Percentiles rank a stretch among this genome's conserved stretches.
These are phyloP conservation scores for Chalara sp. DNA, from an alignment of 2,329 filamentous ascomycete species.

Conservation along the genomic window DNA sequence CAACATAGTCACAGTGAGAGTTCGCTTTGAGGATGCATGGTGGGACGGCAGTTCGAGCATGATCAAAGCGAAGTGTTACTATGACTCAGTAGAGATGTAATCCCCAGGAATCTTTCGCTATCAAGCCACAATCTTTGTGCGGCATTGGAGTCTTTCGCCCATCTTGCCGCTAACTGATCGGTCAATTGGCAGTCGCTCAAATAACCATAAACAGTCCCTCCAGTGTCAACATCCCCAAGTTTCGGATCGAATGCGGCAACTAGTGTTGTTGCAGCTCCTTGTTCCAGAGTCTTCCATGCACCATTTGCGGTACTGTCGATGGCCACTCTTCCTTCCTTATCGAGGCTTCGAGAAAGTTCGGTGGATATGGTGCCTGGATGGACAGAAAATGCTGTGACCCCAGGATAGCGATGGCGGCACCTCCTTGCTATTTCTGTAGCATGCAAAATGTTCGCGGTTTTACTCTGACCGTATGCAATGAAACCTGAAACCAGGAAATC, in stretches of 20 bases:
- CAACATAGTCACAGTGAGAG: no score
- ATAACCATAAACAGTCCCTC: no score
- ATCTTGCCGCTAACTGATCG: no score
- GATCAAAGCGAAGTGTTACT: no score
- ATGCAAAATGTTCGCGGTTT: slow-evolving; percentile 35
- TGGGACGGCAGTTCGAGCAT: no score
- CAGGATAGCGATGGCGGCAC: slow-evolving; percentile 10
- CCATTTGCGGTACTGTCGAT: slow-evolving; percentile 6
- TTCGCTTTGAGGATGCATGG: no score
- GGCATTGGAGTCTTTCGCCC: no score
- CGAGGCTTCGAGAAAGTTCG: slow-evolving; percentile 1
- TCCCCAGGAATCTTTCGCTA: no score
- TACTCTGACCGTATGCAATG: slow-evolving; percentile 36
- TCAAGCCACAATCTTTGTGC: no score
- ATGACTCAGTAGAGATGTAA: no score
- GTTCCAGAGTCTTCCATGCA: slow-evolving; percentile 11
- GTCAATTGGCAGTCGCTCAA: no score
- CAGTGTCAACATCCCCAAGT: slow-evolving; percentile 5
- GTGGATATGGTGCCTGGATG: background rate
- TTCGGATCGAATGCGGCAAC: slow-evolving; percentile 16
- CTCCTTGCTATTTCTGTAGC: slow-evolving; percentile 10
- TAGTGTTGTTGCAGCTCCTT: slow-evolving; percentile 13
- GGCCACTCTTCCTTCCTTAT: slow-evolving; percentile 10
- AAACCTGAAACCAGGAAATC: slow-evolving; percentile 7
- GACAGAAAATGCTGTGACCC: slow-evolving; percentile 6